A percentile compares a stretch with the other conserved stretches of the same genome.
Evolutionary conservation across 139 green algal species (phyloP).

Genomic region (Limnomonas spitsbergensis): DNA sequence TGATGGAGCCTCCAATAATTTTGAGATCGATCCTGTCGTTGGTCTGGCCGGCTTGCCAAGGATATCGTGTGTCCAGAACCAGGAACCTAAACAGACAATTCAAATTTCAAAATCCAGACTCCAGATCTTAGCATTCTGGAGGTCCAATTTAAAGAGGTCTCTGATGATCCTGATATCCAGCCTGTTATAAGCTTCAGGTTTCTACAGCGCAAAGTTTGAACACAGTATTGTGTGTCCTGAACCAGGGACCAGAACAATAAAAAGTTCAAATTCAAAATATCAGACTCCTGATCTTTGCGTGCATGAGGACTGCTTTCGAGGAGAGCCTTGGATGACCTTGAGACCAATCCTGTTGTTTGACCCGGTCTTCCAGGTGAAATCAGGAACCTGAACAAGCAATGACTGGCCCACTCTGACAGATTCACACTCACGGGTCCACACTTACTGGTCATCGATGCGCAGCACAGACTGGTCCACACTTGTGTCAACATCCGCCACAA

Average conservation of each 20-base stretch:
- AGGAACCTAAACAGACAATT: constrained; percentile 21
- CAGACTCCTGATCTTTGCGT: constrained; percentile 9
- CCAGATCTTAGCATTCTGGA: constrained; percentile 15
- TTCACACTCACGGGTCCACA: constrained; percentile 7
- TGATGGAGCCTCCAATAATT: not conserved
- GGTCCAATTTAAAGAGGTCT: not conserved
- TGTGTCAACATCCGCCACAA: constrained; percentile 18
- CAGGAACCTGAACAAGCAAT: too few relatives aligned
- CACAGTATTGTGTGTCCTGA: constrained; percentile 22
- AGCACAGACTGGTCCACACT: constrained; percentile 18
- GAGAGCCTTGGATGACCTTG: not conserved
- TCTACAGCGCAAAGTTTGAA: not conserved
- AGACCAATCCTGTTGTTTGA: too few relatives aligned
- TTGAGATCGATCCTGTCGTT: not conserved
- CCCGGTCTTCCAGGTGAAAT: too few relatives aligned
- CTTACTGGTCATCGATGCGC: constrained; percentile 30
- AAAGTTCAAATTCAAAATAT: not conserved
- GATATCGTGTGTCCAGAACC: constrained; percentile 25
- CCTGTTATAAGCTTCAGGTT: not conserved
- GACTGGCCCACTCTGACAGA: too few relatives aligned
- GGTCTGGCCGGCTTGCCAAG: not conserved
- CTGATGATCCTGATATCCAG: constrained; percentile 6
- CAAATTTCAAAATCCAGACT: not conserved
- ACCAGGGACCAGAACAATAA: constrained; percentile 22
- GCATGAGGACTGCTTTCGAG: constrained; percentile 7